Conservation (phyloP, 2,329 filamentous ascomycete genomes). For the Aspergillus candidus region DNA sequence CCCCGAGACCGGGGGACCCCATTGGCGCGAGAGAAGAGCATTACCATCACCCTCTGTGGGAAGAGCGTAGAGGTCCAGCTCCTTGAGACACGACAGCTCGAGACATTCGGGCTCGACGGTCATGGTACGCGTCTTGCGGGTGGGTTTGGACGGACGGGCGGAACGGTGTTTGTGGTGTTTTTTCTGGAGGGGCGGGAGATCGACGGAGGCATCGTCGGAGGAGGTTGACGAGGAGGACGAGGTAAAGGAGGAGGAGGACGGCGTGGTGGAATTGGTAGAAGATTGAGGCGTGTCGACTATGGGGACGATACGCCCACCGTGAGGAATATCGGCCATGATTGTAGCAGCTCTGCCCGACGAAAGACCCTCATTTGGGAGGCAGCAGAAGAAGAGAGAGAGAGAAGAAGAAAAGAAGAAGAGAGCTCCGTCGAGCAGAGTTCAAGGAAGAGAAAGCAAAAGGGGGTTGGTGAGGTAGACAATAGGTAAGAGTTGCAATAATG, state of each 20-base stretch:
- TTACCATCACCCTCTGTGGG: constrained; percentile 59
- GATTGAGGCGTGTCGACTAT: constrained; percentile 28
- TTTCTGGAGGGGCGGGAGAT: constrained; percentile 6
- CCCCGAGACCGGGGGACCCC: constrained; percentile 1
- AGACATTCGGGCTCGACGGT: constrained; percentile 21
- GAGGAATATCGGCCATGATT: constrained; percentile 35
- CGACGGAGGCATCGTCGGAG: constrained; percentile 10
- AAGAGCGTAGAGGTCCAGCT: constrained; percentile 53
- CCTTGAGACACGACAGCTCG: constrained; percentile 44
- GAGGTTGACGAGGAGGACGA: constrained; percentile 11
- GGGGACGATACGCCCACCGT: constrained; percentile 39
- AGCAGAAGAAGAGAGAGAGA: not conserved
- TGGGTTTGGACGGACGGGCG: constrained; percentile 10
- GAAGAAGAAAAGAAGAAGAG: constrained; percentile 6
- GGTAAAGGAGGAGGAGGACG: constrained; percentile 15
- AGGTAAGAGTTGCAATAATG: constrained; percentile 7
- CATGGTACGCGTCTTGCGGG: constrained; percentile 12
- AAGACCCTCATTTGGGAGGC: constrained; percentile 28
- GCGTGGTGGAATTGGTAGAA: constrained; percentile 19
- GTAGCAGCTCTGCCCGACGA: constrained; percentile 27
- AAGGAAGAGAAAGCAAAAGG: constrained; percentile 7
- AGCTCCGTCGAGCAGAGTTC: constrained; percentile 17
- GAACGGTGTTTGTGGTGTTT: constrained; percentile 10
- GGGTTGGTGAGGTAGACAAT: constrained; percentile 10
- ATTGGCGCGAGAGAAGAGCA: constrained; percentile 19